These are phyloP conservation scores for Phytopythium ostracodes DNA, from an alignment of 352 stramenopile species.

Conservation along the genomic window DNA sequence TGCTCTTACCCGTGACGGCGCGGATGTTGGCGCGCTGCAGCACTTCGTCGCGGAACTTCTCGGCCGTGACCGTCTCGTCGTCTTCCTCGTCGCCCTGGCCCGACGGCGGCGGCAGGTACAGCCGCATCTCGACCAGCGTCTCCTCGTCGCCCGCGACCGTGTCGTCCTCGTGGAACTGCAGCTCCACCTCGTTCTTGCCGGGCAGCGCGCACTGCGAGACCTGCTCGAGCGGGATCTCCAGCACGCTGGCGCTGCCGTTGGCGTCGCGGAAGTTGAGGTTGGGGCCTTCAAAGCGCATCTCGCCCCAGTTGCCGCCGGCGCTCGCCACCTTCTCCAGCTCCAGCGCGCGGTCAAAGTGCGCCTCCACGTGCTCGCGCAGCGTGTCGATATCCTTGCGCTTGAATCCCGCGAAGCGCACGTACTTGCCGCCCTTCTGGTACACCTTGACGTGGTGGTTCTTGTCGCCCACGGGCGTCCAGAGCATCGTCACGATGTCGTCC, in stretches of 20 bases:
- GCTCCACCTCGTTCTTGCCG: constrained; percentile 97
- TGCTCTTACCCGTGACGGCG: constrained; percentile 94
- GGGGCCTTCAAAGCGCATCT: constrained; percentile 90
- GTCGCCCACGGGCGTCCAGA: constrained; percentile 76
- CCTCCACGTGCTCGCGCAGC: constrained; percentile 68
- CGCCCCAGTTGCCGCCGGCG: constrained; percentile 91
- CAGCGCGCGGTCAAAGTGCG: constrained; percentile 85
- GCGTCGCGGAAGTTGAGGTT: constrained; percentile 80
- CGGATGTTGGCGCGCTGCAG: constrained; percentile 82
- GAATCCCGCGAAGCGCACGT: constrained; percentile 81
- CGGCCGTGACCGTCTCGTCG: constrained; percentile 55
- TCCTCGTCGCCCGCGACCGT: constrained; percentile 93
- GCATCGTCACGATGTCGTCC: constrained; percentile 83
- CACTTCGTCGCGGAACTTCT: constrained; percentile 83
- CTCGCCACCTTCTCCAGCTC: constrained; percentile 88
- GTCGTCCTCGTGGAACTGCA: constrained; percentile 99
- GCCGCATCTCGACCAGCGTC: constrained; percentile 93
- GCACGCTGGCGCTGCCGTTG: constrained; percentile 60
- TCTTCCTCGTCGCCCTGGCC: constrained; percentile 22
- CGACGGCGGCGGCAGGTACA: constrained; percentile 90
- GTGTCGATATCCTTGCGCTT: constrained; percentile 60
- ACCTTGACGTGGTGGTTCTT: constrained; percentile 85
- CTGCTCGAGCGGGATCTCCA: constrained; percentile 72
- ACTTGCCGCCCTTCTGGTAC: constrained; percentile 81
- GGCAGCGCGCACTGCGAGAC: constrained; percentile 91